Conservation (phyloP, 148 eudicot genomes). For the Chenopodium berlandieri region DNA sequence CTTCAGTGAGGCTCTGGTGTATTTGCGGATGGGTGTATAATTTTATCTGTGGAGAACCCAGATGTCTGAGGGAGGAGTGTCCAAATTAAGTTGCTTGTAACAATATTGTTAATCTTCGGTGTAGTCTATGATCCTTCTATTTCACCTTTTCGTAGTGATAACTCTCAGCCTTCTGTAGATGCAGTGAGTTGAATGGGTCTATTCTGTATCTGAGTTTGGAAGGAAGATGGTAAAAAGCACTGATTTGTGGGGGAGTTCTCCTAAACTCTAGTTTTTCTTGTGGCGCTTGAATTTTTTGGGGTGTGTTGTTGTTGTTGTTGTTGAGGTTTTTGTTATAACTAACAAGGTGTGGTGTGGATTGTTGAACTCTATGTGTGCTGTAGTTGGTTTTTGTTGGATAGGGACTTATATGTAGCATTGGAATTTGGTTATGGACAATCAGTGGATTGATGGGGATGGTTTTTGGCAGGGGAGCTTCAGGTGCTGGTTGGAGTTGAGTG, state of each 20-base stretch:
- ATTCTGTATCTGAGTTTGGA: slow-evolving; percentile 23
- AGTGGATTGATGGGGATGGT: slow-evolving; percentile 47
- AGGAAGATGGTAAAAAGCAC: background rate
- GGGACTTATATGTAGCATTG: slow-evolving; percentile 28
- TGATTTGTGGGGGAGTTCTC: slow-evolving; percentile 28
- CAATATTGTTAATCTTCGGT: background rate
- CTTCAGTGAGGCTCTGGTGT: background rate
- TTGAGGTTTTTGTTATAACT: slow-evolving; percentile 26
- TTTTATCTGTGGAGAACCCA: background rate
- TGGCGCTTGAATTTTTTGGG: slow-evolving; percentile 34
- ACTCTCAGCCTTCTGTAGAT: slow-evolving; percentile 26
- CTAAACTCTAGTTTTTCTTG: slow-evolving; percentile 17
- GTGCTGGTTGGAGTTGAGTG: slow-evolving; percentile 55
- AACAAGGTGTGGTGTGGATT: slow-evolving; percentile 38
- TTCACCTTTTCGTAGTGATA: background rate
- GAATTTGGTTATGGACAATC: slow-evolving; percentile 34
- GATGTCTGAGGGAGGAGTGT: background rate
- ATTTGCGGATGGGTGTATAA: background rate
- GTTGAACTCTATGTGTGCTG: slow-evolving; percentile 30
- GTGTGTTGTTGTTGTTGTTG: slow-evolving; percentile 21
- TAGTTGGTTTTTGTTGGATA: slow-evolving; percentile 41
- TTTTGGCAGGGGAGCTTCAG: slow-evolving; percentile 48
- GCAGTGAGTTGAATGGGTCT: slow-evolving; percentile 25
- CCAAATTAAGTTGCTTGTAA: background rate
- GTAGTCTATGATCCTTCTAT: slow-evolving; percentile 5